Base-by-base conservation (phyloP, 1,284 basidiomycete genomes). In the Tilletia walkeri region DNA sequence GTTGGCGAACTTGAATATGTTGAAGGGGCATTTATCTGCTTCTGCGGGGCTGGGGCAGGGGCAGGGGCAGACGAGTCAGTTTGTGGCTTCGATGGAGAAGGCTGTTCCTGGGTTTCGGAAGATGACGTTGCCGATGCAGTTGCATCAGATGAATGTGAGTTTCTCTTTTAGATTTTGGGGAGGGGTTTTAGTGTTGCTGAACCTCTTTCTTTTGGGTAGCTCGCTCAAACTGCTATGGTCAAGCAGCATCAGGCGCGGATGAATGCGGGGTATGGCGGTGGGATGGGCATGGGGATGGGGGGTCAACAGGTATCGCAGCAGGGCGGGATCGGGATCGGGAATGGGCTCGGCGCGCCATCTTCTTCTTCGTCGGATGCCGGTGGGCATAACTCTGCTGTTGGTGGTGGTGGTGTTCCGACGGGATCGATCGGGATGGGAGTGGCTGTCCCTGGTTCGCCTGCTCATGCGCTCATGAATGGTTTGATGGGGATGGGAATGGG, bases 391-490 rank as follows among this genome's bases (percentile, higher is more conserved):
- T 30, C 24, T 30, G 24, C 24, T 30, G 41, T 7, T 3, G 41
- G 41, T 45, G 41, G 41, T 5, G 41, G 41, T 14, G 41, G 41
- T 14, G 1, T 34, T 4, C 54, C 54, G 24, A 20, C 54, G 54
- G 59, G 36, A 1, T 36, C 59, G 16, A 63, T 63, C 38, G 59
- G 59, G 6, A 39, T 63, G 59, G 59, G 59, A 34, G 38, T 63
- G 0, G 36, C 59, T 12, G 34, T 63, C 14, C 30, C 38, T 4
- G 59, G 59, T 20, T 63, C 59, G 9, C 36, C 59, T 12, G 59
- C 59, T 9, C 59, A 63, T 34, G 59, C 59, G 34, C 59, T 63
- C 59, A 63, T 63, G 59, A 63, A 63, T 34, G 59, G 59, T 14
- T 38, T 39, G 7, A 63, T 63, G 59, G 59, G 59, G 7, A 63